Base-by-base conservation (phyloP, 768 basidiomycete genomes). In the Daedaleopsis nitida region DNA sequence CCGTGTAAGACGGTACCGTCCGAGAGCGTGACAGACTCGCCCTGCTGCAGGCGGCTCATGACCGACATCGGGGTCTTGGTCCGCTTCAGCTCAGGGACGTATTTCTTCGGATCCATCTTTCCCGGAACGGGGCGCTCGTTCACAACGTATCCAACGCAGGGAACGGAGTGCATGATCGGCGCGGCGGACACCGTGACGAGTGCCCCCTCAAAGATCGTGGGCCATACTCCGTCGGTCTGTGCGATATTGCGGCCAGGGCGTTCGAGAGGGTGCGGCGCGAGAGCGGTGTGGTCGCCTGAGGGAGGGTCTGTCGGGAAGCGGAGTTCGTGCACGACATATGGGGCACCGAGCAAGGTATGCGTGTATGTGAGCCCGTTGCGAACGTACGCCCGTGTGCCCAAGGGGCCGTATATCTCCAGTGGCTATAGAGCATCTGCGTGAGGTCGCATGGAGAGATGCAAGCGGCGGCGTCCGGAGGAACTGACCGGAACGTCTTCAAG, bases 311-410 rank as follows among this genome's bases (percentile, higher is more conserved):
- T 74, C 12, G 83, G 80, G 53, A 83, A 82, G 19, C 87, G 85
- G 16, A 96, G 78, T 72, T 96, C 94, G 73, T 96, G 92, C 24
- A 95, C 90, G 55, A 91, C 83, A 68, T 91, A 96, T 2, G 86
- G 81, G 1, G 76, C 72, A 11, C 82, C 83, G 24, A 94, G 79
- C 19, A 83, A 75, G 9, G 89, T 87, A 67, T 92, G 79, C 1
- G 92, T 91, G 68, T 86, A 87, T 23, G 74, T 71, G 52, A 95
- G 80, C 34, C 85, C 83, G 50, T 76, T 81, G 47, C 93, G 88
- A 61, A 95, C 77, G 69, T 92, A 94, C 24, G 88, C 86, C 23
- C 94, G 86, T 1, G 91, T 91, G 19, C 94, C 93, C 8, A 86
- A 74, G 12, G 92, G 94, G 7, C 94, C 94, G 66, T 94, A 96